Evolutionary conservation across 1,284 basidiomycete species (phyloP).

Genomic region (Heimioporus retisporus): DNA sequence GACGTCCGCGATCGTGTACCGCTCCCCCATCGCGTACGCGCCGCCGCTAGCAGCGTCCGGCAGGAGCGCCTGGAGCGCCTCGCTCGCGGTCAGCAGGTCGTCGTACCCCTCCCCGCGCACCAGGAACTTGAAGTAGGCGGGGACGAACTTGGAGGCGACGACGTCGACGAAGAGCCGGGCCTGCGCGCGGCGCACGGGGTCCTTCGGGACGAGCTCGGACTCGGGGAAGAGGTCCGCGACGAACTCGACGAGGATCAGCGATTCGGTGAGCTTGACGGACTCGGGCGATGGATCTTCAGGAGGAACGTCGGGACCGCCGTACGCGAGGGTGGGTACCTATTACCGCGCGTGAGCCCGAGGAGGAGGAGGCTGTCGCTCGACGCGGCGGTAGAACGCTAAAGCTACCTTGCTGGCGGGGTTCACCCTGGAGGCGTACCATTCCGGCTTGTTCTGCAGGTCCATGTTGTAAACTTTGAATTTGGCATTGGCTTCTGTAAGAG

Average conservation of each 20-base stretch:
- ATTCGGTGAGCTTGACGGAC: slow-evolving; percentile 45
- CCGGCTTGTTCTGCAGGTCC: slow-evolving; percentile 71
- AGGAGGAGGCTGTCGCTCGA: too few species aligned
- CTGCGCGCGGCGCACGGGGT: slow-evolving; percentile 54
- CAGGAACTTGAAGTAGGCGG: slow-evolving; percentile 48
- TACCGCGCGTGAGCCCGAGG: not conserved
- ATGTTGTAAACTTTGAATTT: slow-evolving; percentile 62
- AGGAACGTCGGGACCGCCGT: slow-evolving; percentile 53
- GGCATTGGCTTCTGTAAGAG: slow-evolving; percentile 64
- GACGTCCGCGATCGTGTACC: not conserved
- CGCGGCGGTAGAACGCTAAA: too few species aligned
- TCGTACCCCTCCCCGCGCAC: slow-evolving; percentile 54
- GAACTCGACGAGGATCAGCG: slow-evolving; percentile 58
- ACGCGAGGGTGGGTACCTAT: slow-evolving; percentile 58
- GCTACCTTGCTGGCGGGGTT: slow-evolving; percentile 72
- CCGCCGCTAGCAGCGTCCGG: not conserved
- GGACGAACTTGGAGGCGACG: slow-evolving; percentile 51
- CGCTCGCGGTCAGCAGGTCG: slow-evolving; percentile 50
- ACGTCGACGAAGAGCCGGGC: slow-evolving; percentile 56
- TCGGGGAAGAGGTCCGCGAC: slow-evolving; percentile 55
- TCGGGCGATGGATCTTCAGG: slow-evolving; percentile 50
- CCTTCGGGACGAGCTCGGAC: slow-evolving; percentile 50
- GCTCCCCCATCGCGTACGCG: not conserved
- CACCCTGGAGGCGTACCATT: slow-evolving; percentile 69
- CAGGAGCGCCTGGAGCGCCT: slow-evolving; percentile 55